Base-by-base conservation (phyloP, 2,329 filamentous ascomycete genomes). In the Stagonosporopsis tanaceti region DNA sequence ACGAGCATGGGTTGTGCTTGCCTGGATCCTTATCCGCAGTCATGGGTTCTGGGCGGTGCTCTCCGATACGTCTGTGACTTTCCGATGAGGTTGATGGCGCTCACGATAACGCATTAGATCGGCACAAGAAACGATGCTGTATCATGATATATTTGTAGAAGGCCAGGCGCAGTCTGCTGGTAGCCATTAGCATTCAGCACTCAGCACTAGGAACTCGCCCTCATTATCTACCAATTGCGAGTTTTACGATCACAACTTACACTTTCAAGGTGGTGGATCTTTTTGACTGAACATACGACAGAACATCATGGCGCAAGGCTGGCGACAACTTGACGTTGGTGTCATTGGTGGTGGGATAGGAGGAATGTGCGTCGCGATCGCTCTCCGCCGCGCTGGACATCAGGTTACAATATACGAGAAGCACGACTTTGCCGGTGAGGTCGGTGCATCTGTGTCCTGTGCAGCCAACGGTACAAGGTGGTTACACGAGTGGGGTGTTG, bases 401-500 rank as follows among this genome's bases (percentile, higher is more conserved):
- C 71, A 76, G 4, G 82, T 85, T 2, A 88, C 85, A 20, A 83
- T 91, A 60, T 90, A 90, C 67, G 88, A 89, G 69, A 83, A 84
- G 35, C 80, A 82, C 32, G 86, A 90, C 70, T 90, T 86, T 63
- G 87, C 82, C 0, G 87, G 87, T 14, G 88, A 91, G 69, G 87
- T 89, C 0, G 88, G 88, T 12, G 71, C 71, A 34, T 73, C 71
- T 4, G 62, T 74, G 2, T 71, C 68, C 4, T 90, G 87, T 65
- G 88, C 88, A 1, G 87, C 88, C 9, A 91, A 91, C 65, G 88
- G 88, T 7, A 88, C 87, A 1, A 81, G 86, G 44, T 91, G 87
- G 87, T 77, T 91, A 7, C 83, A 89, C 59, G 86, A 89, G 70
- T 91, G 88, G 88, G 79, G 78, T 0, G 86, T 90, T 1, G 85